Percentiles rank a stretch among this genome's conserved stretches.
phyloP scores from a whole-genome alignment of 345 rosid species.

The Acer campestre region DNA sequence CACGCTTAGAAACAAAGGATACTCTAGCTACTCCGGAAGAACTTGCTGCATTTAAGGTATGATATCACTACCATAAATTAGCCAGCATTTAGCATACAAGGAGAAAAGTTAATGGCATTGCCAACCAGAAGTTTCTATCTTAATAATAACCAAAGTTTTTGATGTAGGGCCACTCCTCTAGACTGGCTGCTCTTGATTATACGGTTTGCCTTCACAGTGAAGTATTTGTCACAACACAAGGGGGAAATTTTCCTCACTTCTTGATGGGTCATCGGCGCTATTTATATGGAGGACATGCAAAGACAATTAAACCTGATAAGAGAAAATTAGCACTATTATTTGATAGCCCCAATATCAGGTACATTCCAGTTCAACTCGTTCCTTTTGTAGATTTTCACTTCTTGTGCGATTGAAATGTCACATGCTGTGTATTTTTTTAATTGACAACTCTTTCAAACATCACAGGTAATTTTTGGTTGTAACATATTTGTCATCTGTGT shows the following conservation, averaged over 20 bases:
- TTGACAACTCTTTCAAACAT: too few relatives aligned
- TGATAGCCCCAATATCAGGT: conserved; percentile 80
- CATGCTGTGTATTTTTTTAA: too few relatives aligned
- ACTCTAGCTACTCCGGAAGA: conserved; percentile 78
- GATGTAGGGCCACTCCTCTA: conserved; percentile 81
- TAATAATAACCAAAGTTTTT: conserved; percentile 27
- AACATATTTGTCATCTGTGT: neutral
- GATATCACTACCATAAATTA: conserved; percentile 11
- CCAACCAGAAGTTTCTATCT: neutral
- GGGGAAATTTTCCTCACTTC: conserved; percentile 98
- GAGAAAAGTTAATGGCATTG: neutral
- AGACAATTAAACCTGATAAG: conserved; percentile 90
- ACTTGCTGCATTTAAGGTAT: conserved; percentile 82
- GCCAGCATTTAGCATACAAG: neutral
- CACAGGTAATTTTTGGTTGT: too few relatives aligned
- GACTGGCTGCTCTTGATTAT: conserved; percentile 95
- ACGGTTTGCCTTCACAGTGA: conserved; percentile 93
- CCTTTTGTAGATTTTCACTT: neutral
- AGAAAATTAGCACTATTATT: conserved; percentile 82
- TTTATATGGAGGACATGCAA: conserved; percentile 85
- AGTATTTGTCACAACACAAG: conserved; percentile 96
- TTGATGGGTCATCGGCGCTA: conserved; percentile 93
- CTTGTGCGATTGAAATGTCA: neutral
- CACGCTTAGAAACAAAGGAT: conserved; percentile 85
- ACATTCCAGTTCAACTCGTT: conserved; percentile 10